Conservation (phyloP, 164 flowering plant species). For the Saururus chinensis region DNA sequence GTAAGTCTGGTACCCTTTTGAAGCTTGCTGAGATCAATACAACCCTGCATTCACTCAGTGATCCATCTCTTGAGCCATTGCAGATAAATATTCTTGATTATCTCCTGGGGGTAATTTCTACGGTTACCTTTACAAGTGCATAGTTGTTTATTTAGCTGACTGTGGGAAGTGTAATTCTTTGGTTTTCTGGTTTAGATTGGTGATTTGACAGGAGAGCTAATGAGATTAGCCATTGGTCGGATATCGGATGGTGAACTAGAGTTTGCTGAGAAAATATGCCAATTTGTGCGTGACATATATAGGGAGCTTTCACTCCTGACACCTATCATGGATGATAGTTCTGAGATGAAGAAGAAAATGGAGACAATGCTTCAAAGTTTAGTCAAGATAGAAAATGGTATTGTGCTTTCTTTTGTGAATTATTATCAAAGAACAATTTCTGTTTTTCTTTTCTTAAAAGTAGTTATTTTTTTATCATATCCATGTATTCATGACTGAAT, state of each 20-base stretch:
- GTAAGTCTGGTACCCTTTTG: slow-evolving; percentile 67
- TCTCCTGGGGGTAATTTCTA: slow-evolving; percentile 63
- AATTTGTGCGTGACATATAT: slow-evolving; percentile 71
- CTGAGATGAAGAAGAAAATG: slow-evolving; percentile 89
- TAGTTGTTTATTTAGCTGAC: neutral
- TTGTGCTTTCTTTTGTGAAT: neutral
- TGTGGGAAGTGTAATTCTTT: slow-evolving; percentile 4
- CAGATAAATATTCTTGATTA: slow-evolving; percentile 85
- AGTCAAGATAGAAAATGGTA: slow-evolving; percentile 93
- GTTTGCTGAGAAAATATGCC: slow-evolving; percentile 70
- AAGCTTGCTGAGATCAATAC: slow-evolving; percentile 74
- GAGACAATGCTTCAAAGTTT: slow-evolving; percentile 92
- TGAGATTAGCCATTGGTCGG: slow-evolving; percentile 88
- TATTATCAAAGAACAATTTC: too few species aligned
- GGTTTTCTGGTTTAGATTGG: slow-evolving; percentile 46
- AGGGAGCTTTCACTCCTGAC: slow-evolving; percentile 68
- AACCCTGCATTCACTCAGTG: slow-evolving; percentile 45
- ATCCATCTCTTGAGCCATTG: slow-evolving; percentile 65
- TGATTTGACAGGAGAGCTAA: slow-evolving; percentile 90
- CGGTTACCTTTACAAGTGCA: neutral
- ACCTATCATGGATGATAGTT: slow-evolving; percentile 68
- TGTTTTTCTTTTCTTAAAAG: too few species aligned
- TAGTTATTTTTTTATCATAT: neutral
- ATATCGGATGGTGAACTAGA: slow-evolving; percentile 87
- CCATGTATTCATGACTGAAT: neutral